Evolutionary conservation across 2,329 filamentous ascomycete species (phyloP).

Genomic region (Aspergillus proliferans): DNA sequence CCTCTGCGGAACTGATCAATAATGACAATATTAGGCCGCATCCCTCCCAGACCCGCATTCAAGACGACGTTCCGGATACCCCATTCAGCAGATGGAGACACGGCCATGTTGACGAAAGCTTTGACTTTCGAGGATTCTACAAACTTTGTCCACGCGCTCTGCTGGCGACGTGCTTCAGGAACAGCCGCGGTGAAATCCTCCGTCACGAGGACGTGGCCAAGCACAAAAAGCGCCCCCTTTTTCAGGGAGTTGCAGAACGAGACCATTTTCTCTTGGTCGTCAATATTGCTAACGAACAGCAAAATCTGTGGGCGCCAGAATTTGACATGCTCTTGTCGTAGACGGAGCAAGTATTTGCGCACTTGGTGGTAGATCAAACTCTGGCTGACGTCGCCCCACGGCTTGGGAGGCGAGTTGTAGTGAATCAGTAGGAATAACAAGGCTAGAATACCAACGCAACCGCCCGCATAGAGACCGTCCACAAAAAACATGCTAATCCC

Average conservation of each 20-base stretch:
- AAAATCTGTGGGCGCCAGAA: slow-evolving; percentile 89
- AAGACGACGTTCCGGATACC: slow-evolving; percentile 76
- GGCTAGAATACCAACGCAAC: slow-evolving; percentile 66
- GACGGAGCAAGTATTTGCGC: slow-evolving; percentile 75
- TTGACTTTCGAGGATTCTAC: slow-evolving; percentile 84
- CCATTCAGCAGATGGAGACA: slow-evolving; percentile 79
- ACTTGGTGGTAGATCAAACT: slow-evolving; percentile 85
- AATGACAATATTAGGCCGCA: slow-evolving; percentile 82
- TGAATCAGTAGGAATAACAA: slow-evolving; percentile 80
- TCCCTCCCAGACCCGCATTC: slow-evolving; percentile 74
- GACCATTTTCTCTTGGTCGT: slow-evolving; percentile 75
- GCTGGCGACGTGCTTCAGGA: slow-evolving; percentile 72
- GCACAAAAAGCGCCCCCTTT: slow-evolving; percentile 76
- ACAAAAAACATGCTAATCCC: slow-evolving; percentile 86
- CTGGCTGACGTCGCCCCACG: slow-evolving; percentile 86
- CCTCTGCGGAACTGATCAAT: slow-evolving; percentile 66
- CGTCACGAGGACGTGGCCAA: slow-evolving; percentile 82
- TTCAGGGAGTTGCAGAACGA: slow-evolving; percentile 90
- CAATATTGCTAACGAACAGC: slow-evolving; percentile 73
- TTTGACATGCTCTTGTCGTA: slow-evolving; percentile 83
- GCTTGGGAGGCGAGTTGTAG: slow-evolving; percentile 76
- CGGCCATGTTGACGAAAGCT: slow-evolving; percentile 79
- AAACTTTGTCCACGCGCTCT: slow-evolving; percentile 76
- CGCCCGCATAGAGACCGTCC: slow-evolving; percentile 70
- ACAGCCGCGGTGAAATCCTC: slow-evolving; percentile 73